These are phyloP conservation scores for Aspergillus latus DNA, from an alignment of 2,329 filamentous ascomycete genomes.

Conservation along the genomic window DNA sequence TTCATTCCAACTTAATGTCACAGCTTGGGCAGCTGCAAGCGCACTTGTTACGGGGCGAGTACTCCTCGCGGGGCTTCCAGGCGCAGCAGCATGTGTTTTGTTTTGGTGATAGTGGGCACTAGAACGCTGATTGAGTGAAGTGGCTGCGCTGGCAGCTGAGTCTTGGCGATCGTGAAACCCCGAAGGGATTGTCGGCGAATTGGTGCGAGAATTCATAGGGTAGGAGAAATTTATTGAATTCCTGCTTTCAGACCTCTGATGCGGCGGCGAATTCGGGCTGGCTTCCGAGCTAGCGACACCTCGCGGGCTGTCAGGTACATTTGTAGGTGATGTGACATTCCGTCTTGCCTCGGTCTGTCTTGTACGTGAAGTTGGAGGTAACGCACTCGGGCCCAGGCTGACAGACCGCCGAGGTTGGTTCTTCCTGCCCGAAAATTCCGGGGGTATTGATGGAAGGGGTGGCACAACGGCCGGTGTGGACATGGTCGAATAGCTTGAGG, in stretches of 20 bases:
- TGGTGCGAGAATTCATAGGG: conserved; percentile 43
- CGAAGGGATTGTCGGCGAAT: conserved; percentile 35
- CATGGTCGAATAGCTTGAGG: conserved; percentile 43
- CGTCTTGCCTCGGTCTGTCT: conserved; percentile 41
- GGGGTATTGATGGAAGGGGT: conserved; percentile 73
- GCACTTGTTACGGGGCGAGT: conserved; percentile 29
- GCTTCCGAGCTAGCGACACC: conserved; percentile 21
- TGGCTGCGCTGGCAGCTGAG: conserved; percentile 19
- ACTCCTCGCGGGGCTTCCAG: conserved; percentile 27
- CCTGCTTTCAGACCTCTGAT: conserved; percentile 42
- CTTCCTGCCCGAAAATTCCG: conserved; percentile 40
- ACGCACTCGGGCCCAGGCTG: conserved; percentile 53
- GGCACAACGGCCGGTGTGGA: conserved; percentile 55
- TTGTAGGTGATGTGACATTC: conserved; percentile 40
- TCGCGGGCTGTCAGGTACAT: conserved; percentile 15
- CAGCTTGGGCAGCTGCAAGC: conserved; percentile 32
- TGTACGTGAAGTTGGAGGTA: conserved; percentile 47
- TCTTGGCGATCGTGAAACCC: conserved; percentile 21
- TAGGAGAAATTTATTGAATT: conserved; percentile 52
- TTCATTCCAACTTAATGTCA: conserved; percentile 21
- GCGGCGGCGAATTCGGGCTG: conserved; percentile 32
- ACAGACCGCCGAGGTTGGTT: conserved; percentile 44
- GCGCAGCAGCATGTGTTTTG: conserved; percentile 27
- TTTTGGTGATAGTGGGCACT: conserved; percentile 22
- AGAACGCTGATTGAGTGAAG: conserved; percentile 25